phyloP scores from a whole-genome alignment of 2,329 filamentous ascomycete species.

The Balansia obtecta region DNA sequence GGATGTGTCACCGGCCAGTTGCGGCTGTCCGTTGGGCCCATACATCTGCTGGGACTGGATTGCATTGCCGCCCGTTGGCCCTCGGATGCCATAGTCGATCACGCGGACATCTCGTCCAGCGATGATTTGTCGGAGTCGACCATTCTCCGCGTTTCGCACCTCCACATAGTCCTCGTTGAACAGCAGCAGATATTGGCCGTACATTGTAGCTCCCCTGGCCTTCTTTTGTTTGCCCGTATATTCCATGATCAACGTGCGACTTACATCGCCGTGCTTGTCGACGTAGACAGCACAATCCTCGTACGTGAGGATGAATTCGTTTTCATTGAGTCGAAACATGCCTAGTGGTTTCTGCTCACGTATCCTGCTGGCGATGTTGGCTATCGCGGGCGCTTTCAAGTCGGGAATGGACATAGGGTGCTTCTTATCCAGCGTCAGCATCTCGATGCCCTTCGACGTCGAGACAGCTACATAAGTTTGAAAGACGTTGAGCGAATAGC shows the following conservation, averaged over 20 bases:
- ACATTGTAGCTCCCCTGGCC: slow-evolving; percentile 76
- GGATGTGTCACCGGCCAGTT: slow-evolving; percentile 31
- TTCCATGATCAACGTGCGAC: slow-evolving; percentile 90
- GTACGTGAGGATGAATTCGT: slow-evolving; percentile 87
- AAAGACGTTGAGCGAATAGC: slow-evolving; percentile 91
- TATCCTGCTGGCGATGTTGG: slow-evolving; percentile 75
- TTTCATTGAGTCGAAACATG: slow-evolving; percentile 91
- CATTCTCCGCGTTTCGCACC: slow-evolving; percentile 92
- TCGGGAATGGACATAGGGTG: slow-evolving; percentile 89
- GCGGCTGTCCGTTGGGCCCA: slow-evolving; percentile 22
- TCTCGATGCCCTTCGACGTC: slow-evolving; percentile 85
- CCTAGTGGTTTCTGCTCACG: slow-evolving; percentile 74
- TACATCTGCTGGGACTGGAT: slow-evolving; percentile 19
- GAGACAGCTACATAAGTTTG: slow-evolving; percentile 86
- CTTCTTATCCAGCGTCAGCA: slow-evolving; percentile 95
- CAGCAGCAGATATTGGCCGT: slow-evolving; percentile 79
- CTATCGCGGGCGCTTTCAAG: slow-evolving; percentile 63
- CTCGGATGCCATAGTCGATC: slow-evolving; percentile 69
- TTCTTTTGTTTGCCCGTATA: slow-evolving; percentile 81
- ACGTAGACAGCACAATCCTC: slow-evolving; percentile 96
- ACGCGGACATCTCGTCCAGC: slow-evolving; percentile 81
- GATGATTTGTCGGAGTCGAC: slow-evolving; percentile 85
- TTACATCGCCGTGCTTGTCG: slow-evolving; percentile 95
- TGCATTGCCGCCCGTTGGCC: slow-evolving; percentile 41
- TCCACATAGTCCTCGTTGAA: slow-evolving; percentile 97